Evolutionary conservation across 176 grass and related monocot genomes (phyloP).

Genomic region (Phragmites australis): DNA sequence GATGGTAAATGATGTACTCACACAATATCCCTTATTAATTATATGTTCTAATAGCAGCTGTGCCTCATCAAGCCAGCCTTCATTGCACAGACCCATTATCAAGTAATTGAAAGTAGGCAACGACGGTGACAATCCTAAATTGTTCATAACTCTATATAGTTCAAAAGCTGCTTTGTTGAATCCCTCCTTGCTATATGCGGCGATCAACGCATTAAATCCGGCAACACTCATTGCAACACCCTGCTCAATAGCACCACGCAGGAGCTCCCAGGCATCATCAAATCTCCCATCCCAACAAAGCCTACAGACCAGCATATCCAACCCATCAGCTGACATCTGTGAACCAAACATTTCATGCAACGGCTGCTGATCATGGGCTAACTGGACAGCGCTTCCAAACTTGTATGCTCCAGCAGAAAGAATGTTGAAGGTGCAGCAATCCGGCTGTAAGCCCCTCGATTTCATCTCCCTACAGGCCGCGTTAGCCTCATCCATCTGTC

Average conservation of each 20-base stretch:
- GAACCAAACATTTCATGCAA: conserved; percentile 48
- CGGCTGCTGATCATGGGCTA: conserved; percentile 11
- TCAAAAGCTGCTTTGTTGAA: conserved; percentile 65
- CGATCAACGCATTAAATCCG: conserved; percentile 74
- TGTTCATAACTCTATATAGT: conserved; percentile 65
- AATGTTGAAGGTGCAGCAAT: conserved; percentile 90
- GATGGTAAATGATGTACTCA: conserved; percentile 72
- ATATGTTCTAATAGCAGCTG: conserved; percentile 61
- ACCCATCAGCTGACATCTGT: conserved; percentile 32
- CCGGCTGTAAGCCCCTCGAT: conserved; percentile 59
- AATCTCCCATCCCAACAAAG: conserved; percentile 71
- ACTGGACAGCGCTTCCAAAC: conserved; percentile 46
- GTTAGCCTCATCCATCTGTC: conserved; percentile 61
- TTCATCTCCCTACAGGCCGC: conserved; percentile 65
- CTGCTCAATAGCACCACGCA: conserved; percentile 50
- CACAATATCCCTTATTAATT: conserved; percentile 64
- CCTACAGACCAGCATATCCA: conserved; percentile 65
- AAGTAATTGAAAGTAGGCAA: conserved; percentile 72
- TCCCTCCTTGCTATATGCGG: conserved; percentile 78
- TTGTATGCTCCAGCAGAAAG: conserved; percentile 64
- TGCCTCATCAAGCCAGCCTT: conserved; percentile 55
- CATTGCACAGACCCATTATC: conserved; percentile 74
- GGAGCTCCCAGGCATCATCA: conserved; percentile 63
- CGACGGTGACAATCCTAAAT: conserved; percentile 55
- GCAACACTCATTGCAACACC: conserved; percentile 52